Base-by-base conservation (phyloP, 371 early-diverging fungal genomes). In the Basidiobolus heterosporus region DNA sequence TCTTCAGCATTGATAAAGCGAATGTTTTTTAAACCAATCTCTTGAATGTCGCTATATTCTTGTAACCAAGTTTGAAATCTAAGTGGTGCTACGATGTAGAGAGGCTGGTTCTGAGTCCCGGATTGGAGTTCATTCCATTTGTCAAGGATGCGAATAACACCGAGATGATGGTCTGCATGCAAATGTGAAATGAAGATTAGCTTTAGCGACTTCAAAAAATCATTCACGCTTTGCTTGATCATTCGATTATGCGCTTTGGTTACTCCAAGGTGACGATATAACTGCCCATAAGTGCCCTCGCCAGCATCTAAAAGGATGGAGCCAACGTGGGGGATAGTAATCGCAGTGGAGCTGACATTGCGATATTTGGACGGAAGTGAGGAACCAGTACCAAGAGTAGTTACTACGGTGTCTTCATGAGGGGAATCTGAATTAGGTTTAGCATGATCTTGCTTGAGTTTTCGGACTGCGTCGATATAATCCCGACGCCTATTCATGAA, bases 141-240 rank as follows among this genome's bases (percentile, higher is more conserved):
- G 36, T 57, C 62, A 47, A 91, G 61, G 18, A 96, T 47, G 22
- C 72, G 65, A 11, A 84, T 62, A 7, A 80, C 65, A n/a, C 99
- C 99, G 23, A 99, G 65, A 57, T 96, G 91, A 60, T 99, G 99
- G 63, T 99, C 99, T 21, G 98, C 98, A 65, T 98, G 98, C 60
- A 95, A 67, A 65, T 99, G 99, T 19, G 91, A 91, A 6, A 99
- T 70, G 60, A 90, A 93, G n/a, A 98, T 68, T 15, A 83, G 62
- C 44, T 67, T 69, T 30, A 98, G 47, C 5, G 52, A 45, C n/a
- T 53, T 59, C 17, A 77, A 50, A 18, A 64, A 67, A 14, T 65
- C 60, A 20, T 70, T 61, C 0, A 70, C 18, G 14, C 40, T 35
- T 2, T 58, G 18, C 5, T 24, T 17, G 4, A 45, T 17, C 15